Evolutionary conservation across 768 basidiomycete species (phyloP).

Genomic region (Boletus rubescentipes): DNA sequence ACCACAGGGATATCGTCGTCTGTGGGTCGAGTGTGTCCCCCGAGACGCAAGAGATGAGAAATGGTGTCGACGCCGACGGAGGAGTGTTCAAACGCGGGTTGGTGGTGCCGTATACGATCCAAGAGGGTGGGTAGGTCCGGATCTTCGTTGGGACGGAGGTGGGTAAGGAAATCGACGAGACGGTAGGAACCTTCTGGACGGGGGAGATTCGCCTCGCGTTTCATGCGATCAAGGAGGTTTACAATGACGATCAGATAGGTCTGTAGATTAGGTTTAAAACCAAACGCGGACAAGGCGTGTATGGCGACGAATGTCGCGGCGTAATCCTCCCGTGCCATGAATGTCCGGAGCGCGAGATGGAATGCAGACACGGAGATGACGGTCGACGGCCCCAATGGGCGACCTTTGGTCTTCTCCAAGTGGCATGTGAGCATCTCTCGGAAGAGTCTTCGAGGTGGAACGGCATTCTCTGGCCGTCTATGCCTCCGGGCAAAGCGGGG

Average conservation of each 20-base stretch:
- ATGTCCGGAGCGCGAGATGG: slow-evolving; percentile 43
- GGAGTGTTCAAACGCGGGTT: neutral
- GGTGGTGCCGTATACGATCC: slow-evolving; percentile 13
- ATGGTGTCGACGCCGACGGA: slow-evolving; percentile 15
- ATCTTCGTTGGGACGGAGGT: slow-evolving; percentile 22
- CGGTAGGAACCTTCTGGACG: slow-evolving; percentile 6
- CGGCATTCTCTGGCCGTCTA: slow-evolving; percentile 19
- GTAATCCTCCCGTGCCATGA: slow-evolving; percentile 46
- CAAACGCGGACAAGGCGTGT: slow-evolving; percentile 29
- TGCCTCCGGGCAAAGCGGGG: slow-evolving; percentile 25
- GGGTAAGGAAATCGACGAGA: slow-evolving; percentile 26
- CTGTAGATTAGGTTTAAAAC: slow-evolving; percentile 33
- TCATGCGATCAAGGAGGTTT: slow-evolving; percentile 37
- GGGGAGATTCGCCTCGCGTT: slow-evolving; percentile 13
- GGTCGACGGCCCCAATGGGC: slow-evolving; percentile 22
- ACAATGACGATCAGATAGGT: slow-evolving; percentile 43
- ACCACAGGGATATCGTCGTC: slow-evolving; percentile 3
- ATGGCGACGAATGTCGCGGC: slow-evolving; percentile 45
- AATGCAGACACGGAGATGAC: slow-evolving; percentile 36
- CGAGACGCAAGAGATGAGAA: slow-evolving; percentile 23
- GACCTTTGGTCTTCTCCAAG: slow-evolving; percentile 17
- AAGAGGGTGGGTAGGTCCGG: slow-evolving; percentile 12
- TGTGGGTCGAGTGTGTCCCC: neutral
- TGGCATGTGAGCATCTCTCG: slow-evolving; percentile 44
- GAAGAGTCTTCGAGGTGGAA: slow-evolving; percentile 43